These are phyloP conservation scores for Tagetes erecta DNA, from an alignment of 129 eudicot genomes.

Conservation along the genomic window DNA sequence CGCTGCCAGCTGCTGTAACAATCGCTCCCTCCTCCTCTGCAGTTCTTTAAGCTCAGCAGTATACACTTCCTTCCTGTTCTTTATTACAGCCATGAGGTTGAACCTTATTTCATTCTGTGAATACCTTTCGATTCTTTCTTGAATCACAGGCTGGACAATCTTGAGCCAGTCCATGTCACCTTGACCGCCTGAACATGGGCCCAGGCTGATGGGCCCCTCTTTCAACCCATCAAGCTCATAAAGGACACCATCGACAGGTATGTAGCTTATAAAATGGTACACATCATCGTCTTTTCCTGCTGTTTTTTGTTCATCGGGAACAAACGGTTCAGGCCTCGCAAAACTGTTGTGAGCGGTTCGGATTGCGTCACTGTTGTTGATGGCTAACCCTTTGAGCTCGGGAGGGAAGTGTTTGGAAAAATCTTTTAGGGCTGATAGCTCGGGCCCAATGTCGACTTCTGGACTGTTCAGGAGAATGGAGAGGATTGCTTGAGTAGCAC, in stretches of 20 bases:
- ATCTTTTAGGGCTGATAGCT: constrained; percentile 70
- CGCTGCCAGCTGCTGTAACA: constrained; percentile 67
- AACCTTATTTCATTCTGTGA: constrained; percentile 86
- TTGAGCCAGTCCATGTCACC: constrained; percentile 75
- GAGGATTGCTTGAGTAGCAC: constrained; percentile 97
- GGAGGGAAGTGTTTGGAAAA: constrained; percentile 92
- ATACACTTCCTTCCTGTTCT: constrained; percentile 89
- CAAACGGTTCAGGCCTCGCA: constrained; percentile 95
- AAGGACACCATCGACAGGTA: constrained; percentile 88
- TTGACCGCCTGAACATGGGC: constrained; percentile 77
- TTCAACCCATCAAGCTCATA: constrained; percentile 98
- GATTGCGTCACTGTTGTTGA: constrained; percentile 96
- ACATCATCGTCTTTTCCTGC: constrained; percentile 91
- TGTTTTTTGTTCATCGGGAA: constrained; percentile 80
- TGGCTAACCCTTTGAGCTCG: constrained; percentile 90
- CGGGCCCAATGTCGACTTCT: constrained; percentile 94
- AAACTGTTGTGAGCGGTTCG: constrained; percentile 96
- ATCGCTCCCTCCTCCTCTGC: constrained; percentile 78
- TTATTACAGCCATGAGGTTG: constrained; percentile 77
- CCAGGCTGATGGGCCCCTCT: constrained; percentile 93
- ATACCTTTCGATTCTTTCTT: constrained; percentile 84
- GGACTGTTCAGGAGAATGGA: constrained; percentile 88
- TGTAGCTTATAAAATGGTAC: constrained; percentile 93
- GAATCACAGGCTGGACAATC: constrained; percentile 86
- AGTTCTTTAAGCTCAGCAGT: constrained; percentile 85